A percentile compares a stretch with the other conserved stretches of the same genome.
Evolutionary conservation across 768 basidiomycete genomes (phyloP).

Genomic region (Tulasnella calospora): DNA sequence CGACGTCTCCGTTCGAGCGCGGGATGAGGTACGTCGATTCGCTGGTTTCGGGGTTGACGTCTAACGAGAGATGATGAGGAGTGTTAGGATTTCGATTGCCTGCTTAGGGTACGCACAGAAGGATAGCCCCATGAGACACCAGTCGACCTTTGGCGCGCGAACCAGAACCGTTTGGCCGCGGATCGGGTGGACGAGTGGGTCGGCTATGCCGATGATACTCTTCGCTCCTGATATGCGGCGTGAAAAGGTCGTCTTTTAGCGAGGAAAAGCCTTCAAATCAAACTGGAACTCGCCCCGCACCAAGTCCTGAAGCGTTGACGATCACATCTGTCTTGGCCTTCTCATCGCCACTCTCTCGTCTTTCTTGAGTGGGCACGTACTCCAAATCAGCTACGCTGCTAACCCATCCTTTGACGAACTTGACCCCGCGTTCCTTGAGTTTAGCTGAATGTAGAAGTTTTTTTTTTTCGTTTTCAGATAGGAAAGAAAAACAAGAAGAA

Average conservation of each 20-base stretch:
- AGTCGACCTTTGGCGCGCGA: slow-evolving; percentile 58
- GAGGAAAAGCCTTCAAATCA: neutral
- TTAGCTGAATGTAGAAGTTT: too few relatives aligned
- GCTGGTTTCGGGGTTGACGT: slow-evolving; percentile 23
- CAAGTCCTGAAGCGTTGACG: slow-evolving; percentile 55
- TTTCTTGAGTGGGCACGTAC: slow-evolving; percentile 32
- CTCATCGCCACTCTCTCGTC: slow-evolving; percentile 33
- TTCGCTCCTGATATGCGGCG: slow-evolving; percentile 51
- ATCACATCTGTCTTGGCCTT: slow-evolving; percentile 35
- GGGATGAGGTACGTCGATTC: slow-evolving; percentile 58
- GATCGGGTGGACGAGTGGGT: slow-evolving; percentile 65
- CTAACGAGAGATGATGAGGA: neutral
- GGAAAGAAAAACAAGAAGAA: too few relatives aligned
- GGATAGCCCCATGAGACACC: slow-evolving; percentile 10
- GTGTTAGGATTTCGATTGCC: too few relatives aligned
- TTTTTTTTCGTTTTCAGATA: too few relatives aligned
- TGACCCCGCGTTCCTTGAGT: slow-evolving; percentile 41
- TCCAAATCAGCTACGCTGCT: slow-evolving; percentile 47
- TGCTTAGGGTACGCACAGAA: slow-evolving; percentile 19
- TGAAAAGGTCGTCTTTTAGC: neutral
- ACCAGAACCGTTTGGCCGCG: slow-evolving; percentile 81
- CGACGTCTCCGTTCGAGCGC: slow-evolving; percentile 42
- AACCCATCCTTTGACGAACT: slow-evolving; percentile 44
- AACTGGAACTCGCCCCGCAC: slow-evolving; percentile 32
- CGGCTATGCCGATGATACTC: slow-evolving; percentile 76